Conservation (phyloP, 1,284 basidiomycete species). For the Sanghuangporus baumii region DNA sequence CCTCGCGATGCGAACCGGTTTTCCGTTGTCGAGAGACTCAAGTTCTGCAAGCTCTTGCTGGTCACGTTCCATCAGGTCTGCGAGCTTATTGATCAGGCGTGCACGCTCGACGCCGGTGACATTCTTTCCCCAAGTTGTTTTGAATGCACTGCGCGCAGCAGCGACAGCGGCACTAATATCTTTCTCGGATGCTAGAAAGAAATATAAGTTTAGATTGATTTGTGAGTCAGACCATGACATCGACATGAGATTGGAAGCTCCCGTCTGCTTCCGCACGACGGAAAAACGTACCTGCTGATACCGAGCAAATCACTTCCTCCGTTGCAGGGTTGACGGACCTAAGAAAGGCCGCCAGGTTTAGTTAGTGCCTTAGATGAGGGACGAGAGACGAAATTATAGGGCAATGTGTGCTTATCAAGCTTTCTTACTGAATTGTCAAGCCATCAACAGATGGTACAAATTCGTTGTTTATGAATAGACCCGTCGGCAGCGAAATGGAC, state of each 20-base stretch:
- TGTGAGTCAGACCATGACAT: not conserved
- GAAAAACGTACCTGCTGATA: slow-evolving; percentile 52
- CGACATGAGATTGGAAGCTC: not conserved
- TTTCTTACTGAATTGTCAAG: slow-evolving; percentile 44
- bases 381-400: not conserved
- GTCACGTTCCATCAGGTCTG: slow-evolving; percentile 89
- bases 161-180: slow-evolving; percentile 83
- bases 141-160: slow-evolving; percentile 81
- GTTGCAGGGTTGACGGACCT: slow-evolving; percentile 72
- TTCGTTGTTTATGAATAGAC: slow-evolving; percentile 89
- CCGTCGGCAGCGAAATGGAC: slow-evolving; percentile 64
- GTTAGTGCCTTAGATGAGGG: not conserved
- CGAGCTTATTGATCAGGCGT: slow-evolving; percentile 77
- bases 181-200: slow-evolving; percentile 51
- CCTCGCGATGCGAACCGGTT: slow-evolving; percentile 74
- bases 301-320: slow-evolving; percentile 61
- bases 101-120: slow-evolving; percentile 79
- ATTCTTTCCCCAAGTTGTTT: slow-evolving; percentile 87
- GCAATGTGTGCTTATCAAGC: slow-evolving; percentile 22
- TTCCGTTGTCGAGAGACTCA: slow-evolving; percentile 80
- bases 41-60: slow-evolving; percentile 71
- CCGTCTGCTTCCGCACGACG: not conserved
- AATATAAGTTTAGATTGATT: not conserved
- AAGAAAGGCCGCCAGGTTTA: not conserved
- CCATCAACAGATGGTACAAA: slow-evolving; percentile 65